Conservation (phyloP, 192 early-diverging fungal genomes). For the Coemansia javaensis region DNA sequence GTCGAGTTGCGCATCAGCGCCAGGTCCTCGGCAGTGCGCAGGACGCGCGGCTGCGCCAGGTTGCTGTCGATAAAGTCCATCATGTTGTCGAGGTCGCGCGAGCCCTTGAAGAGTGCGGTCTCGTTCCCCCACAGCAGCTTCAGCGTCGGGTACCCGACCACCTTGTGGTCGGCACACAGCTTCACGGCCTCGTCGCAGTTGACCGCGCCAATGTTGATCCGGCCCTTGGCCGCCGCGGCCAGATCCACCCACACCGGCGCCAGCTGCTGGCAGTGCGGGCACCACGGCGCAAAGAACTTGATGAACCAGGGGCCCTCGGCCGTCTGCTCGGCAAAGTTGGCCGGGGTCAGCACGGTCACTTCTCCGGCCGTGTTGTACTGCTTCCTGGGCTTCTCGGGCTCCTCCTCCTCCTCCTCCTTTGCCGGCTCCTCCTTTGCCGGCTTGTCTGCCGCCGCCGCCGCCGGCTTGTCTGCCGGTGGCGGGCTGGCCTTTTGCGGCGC, state of each 20-base stretch:
- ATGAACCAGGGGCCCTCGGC: constrained; percentile 74
- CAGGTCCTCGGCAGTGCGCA: constrained; percentile 38
- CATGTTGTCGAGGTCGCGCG: constrained; percentile 53
- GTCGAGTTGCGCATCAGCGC: constrained; percentile 35
- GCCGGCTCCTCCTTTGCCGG: background rate
- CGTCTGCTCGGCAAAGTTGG: constrained; percentile 52
- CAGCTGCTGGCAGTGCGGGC: constrained; percentile 80
- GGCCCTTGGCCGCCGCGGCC: constrained; percentile 56
- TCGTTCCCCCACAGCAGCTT: constrained; percentile 57
- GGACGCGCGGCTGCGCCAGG: constrained; percentile 36
- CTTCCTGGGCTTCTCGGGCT: background rate
- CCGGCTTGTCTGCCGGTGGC: background rate
- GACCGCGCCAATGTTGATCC: constrained; percentile 78
- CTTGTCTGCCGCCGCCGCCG: background rate
- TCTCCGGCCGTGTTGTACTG: constrained; percentile 54
- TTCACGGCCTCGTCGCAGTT: constrained; percentile 69
- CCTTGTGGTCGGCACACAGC: constrained; percentile 60
- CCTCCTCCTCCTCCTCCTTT: background rate
- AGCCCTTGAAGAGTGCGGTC: constrained; percentile 36
- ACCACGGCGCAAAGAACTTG: constrained; percentile 89
- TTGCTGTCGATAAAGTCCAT: constrained; percentile 52
- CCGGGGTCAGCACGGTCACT: constrained; percentile 53
- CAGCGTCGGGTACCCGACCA: constrained; percentile 86
- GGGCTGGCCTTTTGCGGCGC: constrained; percentile 13
- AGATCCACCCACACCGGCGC: constrained; percentile 75